Base-by-base conservation (phyloP, 306 rosid species). In the Luffa aegyptiaca region DNA sequence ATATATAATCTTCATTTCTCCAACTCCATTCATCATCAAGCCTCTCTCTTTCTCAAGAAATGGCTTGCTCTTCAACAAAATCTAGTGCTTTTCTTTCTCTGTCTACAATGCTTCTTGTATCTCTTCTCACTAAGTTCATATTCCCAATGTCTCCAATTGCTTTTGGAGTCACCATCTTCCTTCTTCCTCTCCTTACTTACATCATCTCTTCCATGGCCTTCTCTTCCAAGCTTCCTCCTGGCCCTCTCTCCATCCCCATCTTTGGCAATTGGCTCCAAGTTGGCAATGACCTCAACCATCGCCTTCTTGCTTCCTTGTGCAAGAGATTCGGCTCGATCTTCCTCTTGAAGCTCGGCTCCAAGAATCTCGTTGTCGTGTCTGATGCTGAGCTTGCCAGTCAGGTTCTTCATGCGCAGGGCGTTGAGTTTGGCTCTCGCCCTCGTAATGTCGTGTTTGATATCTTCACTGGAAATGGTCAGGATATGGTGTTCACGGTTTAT, bases 211-310 rank as follows among this genome's bases (percentile, higher is more conserved):
- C 81, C 57, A 17, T 56, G 36, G 65, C 61, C 12, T 82, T 18
- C 4, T 62, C 83, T 48, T 14, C 84, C 56, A 79, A 68, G 20
- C 89, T 89, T 8, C 97, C 94, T 36, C 97, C 97, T 1, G 88
- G 94, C 4, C 97, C 97, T 61, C 4, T 84, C 33, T 84, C 92
- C 55, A 46, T 91, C 7, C 97, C 97, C 10, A 86, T 93, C 77
- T 86, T 93, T 77, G 97, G 96, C 8, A 93, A 93, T 42, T 93
- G 96, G 97, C 81, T 93, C 6, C 96, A 89, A 87, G 91, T 91
- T 44, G 97, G 97, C 21, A 90, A 93, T 57, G 97, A 93, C 72
- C 82, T 93, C 6, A 91, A 91, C 78, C 97, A 93, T 72, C 89
- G 96, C 21, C 80, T 88, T 66, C 85, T 93, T 0, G 93, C 96